These are phyloP conservation scores for Penicillium sp. DNA, from an alignment of 2,329 filamentous ascomycete genomes.

Conservation along the genomic window DNA sequence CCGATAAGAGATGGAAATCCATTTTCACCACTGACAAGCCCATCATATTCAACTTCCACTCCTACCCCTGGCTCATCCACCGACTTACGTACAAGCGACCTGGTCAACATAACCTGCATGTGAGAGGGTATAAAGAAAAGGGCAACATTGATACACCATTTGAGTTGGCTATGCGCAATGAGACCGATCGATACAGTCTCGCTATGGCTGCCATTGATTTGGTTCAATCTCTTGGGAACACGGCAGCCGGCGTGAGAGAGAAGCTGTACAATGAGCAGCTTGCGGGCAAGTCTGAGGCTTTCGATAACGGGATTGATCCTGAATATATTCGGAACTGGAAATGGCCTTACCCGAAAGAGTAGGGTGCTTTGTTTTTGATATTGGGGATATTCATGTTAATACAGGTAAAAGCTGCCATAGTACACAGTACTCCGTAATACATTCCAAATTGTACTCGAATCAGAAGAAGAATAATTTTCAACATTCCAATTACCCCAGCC, in stretches of 20 bases:
- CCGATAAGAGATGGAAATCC: slow-evolving; percentile 63
- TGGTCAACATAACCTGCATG: slow-evolving; percentile 66
- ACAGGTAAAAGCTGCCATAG: neutral
- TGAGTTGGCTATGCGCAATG: slow-evolving; percentile 74
- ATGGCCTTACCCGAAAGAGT: slow-evolving; percentile 53
- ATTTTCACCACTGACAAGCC: slow-evolving; percentile 72
- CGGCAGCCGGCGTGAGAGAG: slow-evolving; percentile 62
- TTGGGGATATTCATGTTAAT: neutral
- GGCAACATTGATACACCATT: slow-evolving; percentile 81
- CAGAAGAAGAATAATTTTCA: neutral
- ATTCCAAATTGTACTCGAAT: no score
- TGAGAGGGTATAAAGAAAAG: slow-evolving; percentile 79
- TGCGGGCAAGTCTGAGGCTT: slow-evolving; percentile 62
- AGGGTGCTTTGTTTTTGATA: neutral
- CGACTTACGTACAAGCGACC: slow-evolving; percentile 73
- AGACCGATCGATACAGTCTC: slow-evolving; percentile 73
- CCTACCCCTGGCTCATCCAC: slow-evolving; percentile 78
- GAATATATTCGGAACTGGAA: slow-evolving; percentile 64
- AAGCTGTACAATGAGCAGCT: slow-evolving; percentile 65
- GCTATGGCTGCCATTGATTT: slow-evolving; percentile 75
- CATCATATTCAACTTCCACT: slow-evolving; percentile 82
- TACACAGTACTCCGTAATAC: neutral
- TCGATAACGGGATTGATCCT: slow-evolving; percentile 69
- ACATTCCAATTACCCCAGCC: neutral
- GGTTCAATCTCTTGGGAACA: slow-evolving; percentile 63